Conservation (phyloP, 2,329 filamentous ascomycete genomes). For the Thelonectria olida region DNA sequence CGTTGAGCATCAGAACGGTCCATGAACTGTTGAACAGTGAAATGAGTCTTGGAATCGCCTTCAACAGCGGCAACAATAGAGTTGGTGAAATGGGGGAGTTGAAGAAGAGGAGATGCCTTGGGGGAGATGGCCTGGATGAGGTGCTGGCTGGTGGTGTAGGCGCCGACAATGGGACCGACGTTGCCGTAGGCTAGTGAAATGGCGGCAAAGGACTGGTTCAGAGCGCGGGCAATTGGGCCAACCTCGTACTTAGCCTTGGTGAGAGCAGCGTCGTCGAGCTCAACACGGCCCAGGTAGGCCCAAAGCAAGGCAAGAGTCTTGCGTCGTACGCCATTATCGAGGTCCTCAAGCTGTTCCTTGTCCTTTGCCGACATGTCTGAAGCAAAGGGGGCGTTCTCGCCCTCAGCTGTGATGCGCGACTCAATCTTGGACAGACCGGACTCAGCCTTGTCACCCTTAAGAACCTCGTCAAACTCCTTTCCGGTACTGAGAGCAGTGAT, state of each 20-base stretch:
- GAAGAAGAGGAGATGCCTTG: conserved; percentile 84
- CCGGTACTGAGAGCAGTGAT: conserved; percentile 84
- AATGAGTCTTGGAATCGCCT: conserved; percentile 77
- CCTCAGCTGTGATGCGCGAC: conserved; percentile 75
- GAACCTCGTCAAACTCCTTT: conserved; percentile 81
- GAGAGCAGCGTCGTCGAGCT: conserved; percentile 80
- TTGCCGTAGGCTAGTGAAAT: conserved; percentile 90
- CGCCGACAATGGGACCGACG: conserved; percentile 81
- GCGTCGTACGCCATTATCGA: conserved; percentile 82
- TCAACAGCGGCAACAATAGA: conserved; percentile 73
- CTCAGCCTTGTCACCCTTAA: conserved; percentile 83
- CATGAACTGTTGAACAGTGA: conserved; percentile 91
- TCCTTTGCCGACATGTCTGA: conserved; percentile 76
- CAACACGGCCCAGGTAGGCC: conserved; percentile 91
- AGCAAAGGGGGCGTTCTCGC: conserved; percentile 60
- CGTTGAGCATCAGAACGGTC: conserved; percentile 79
- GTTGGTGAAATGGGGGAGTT: conserved; percentile 87
- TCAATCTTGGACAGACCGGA: conserved; percentile 85
- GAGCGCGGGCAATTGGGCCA: conserved; percentile 83
- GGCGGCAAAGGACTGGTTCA: conserved; percentile 87
- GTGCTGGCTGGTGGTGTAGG: conserved; percentile 84
- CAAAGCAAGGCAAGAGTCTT: conserved; percentile 92
- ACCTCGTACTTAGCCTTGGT: conserved; percentile 90
- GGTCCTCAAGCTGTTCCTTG: conserved; percentile 76
- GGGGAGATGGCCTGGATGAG: conserved; percentile 91